Conservation (phyloP, 768 basidiomycete species). For the Favolaschia claudopus region DNA sequence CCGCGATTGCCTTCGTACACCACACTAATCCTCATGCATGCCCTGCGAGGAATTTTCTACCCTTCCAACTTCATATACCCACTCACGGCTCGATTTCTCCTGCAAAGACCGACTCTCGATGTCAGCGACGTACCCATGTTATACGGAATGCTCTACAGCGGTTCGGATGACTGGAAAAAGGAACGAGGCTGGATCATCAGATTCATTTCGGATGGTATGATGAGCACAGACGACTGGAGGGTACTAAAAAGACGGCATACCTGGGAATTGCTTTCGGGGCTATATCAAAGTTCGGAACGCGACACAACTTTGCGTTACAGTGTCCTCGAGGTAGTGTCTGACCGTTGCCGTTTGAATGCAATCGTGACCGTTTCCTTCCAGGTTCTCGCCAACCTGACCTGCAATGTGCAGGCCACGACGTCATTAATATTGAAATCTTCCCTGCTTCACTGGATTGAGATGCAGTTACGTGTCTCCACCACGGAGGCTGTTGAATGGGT, state of each 20-base stretch:
- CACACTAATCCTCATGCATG: constrained; percentile 84
- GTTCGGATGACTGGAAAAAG: constrained; percentile 81
- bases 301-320: constrained; percentile 62
- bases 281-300: constrained; percentile 72
- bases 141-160: constrained; percentile 87
- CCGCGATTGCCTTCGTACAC: constrained; percentile 77
- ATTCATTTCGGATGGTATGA: constrained; percentile 84
- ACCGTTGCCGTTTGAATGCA: background rate
- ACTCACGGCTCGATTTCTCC: constrained; percentile 82
- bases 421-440: constrained; percentile 77
- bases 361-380: constrained; percentile 34
- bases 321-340: constrained; percentile 69
- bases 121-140: constrained; percentile 88
- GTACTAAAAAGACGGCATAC: constrained; percentile 83
- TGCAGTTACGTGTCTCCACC: constrained; percentile 59
- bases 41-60: constrained; percentile 82
- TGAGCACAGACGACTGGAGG: constrained; percentile 79
- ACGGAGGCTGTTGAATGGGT: constrained; percentile 66
- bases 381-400: constrained; percentile 80
- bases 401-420: constrained; percentile 70
- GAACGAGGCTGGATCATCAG: constrained; percentile 90
- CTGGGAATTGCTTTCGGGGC: constrained; percentile 86
- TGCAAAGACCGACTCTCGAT: constrained; percentile 88
- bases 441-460: constrained; percentile 84
- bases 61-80: constrained; percentile 92